Evolutionary conservation across 2,329 filamentous ascomycete genomes (phyloP), one percentile per base, ranked within the genome.

Genomic region (Pseudogymnoascus sp.): DNA sequence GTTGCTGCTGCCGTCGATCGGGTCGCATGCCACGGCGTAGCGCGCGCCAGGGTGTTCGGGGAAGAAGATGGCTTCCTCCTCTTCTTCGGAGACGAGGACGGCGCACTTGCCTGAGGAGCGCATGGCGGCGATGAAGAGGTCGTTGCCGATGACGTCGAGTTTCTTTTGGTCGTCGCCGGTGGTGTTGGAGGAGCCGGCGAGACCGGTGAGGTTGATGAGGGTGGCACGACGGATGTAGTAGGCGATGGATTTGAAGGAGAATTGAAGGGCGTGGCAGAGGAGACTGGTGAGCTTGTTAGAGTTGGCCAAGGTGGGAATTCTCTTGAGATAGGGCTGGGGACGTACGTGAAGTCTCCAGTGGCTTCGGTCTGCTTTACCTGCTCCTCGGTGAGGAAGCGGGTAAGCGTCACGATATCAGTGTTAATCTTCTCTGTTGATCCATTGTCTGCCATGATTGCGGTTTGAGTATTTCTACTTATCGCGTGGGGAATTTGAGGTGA

Each of bases 161-260:
- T 64, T 63, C 12, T 64, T 60, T 7, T 67, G 62, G 34, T 23
- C 54, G 7, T 99, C 95, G 68, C 95, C 95, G 2, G 95, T 97
- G 62, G 83, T 91, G 79, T 99, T 99, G 69, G 92, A 91, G 66
- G 93, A 95, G 65, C 95, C 95, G 67, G 95, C 95, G 60, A 99
- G 86, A 66, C 95, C 95, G 62, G 91, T 96, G 66, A 99, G 86
- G 81, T 96, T 96, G 80, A 97, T 93, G 68, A 99, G 82, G 23
- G 91, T 93, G 37, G 93, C 92, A 76, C 95, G 89, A 72, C 93
- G 93, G 77, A 99, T 99, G 82, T 97, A 99, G 83, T 97, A 96
- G 71, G 95, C 91, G 77, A 99, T 99, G 69, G 91, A 96, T 83
- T 99, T 99, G 88, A 99, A 99, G 68, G 95, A 93, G 82, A 97